These are phyloP conservation scores for Eucalyptus erythrocorys DNA, from an alignment of 345 rosid species.

Conservation along the genomic window DNA sequence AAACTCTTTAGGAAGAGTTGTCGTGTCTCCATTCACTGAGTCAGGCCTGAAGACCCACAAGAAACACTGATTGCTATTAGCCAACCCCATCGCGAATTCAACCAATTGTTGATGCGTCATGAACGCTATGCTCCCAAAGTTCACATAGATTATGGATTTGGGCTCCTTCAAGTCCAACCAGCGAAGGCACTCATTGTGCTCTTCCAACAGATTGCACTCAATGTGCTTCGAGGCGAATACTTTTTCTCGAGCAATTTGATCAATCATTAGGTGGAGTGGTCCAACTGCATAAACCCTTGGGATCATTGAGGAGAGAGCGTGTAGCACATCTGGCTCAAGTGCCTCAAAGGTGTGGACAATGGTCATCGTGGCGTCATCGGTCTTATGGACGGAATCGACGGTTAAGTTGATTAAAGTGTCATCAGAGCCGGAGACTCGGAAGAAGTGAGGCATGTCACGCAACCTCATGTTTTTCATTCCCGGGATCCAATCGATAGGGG, in stretches of 20 bases:
- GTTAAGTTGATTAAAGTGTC: neutral
- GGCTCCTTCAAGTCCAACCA: neutral
- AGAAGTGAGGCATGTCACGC: neutral
- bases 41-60: conserved; percentile 7
- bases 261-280: neutral
- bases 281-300: neutral
- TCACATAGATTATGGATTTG: neutral
- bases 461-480: neutral
- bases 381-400: neutral
- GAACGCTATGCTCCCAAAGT: neutral
- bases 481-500: neutral
- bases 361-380: neutral
- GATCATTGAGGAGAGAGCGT: neutral
- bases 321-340: neutral
- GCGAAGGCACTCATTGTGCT: neutral
- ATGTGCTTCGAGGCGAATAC: neutral
- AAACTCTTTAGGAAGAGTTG: neutral
- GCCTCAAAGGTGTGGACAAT: neutral
- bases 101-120: neutral
- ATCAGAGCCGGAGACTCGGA: no score
- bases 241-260: neutral
- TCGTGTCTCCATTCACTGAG: neutral
- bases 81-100: conserved; percentile 6
- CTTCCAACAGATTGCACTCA: neutral
- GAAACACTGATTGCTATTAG: neutral